A percentile compares a stretch with the other conserved stretches of the same genome.
Conservation (phyloP, 1,139 yeast species). For the Taphrina pruni region DNA sequence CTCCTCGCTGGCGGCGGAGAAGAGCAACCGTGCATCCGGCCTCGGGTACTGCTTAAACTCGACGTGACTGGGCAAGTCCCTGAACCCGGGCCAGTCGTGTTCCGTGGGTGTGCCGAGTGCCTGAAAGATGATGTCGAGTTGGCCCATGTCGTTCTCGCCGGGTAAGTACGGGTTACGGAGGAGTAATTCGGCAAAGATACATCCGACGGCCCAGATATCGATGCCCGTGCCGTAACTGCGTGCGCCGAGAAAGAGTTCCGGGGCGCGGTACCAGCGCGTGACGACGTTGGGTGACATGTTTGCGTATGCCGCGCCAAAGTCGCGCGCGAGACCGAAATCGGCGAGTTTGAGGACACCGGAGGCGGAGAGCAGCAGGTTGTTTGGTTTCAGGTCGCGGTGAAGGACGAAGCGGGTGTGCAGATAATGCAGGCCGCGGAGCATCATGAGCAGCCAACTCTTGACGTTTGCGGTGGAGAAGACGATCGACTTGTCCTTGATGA, state of each 20-base stretch:
- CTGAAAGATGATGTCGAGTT: slow-evolving; percentile 84
- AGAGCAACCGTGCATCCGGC: slow-evolving; percentile 44
- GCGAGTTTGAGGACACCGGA: slow-evolving; percentile 90
- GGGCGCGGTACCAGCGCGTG: slow-evolving; percentile 96
- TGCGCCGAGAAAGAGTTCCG: slow-evolving; percentile 88
- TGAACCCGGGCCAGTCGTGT: slow-evolving; percentile 87
- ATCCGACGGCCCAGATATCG: slow-evolving; percentile 94
- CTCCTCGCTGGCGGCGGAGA: slow-evolving; percentile 42
- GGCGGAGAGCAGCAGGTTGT: slow-evolving; percentile 90
- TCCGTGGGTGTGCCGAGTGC: slow-evolving; percentile 97
- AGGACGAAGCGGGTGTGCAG: slow-evolving; percentile 89
- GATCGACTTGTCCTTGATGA: slow-evolving; percentile 78
- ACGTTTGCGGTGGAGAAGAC: slow-evolving; percentile 86
- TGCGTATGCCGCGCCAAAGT: slow-evolving; percentile 47
- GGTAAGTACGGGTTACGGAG: slow-evolving; percentile 92
- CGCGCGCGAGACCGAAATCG: slow-evolving; percentile 62
- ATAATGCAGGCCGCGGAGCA: slow-evolving; percentile 90
- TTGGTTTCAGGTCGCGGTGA: slow-evolving; percentile 67
- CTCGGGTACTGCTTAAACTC: slow-evolving; percentile 39
- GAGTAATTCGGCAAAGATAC: slow-evolving; percentile 96
- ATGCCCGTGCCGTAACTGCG: slow-evolving; percentile 85
- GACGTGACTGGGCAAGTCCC: slow-evolving; percentile 70
- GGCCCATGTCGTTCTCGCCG: slow-evolving; percentile 88
- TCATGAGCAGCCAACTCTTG: slow-evolving; percentile 93
- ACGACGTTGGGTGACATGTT: slow-evolving; percentile 72